Evolutionary conservation across 495 filamentous ascomycete genomes (phyloP).

Genomic region (Xylaria grammica): DNA sequence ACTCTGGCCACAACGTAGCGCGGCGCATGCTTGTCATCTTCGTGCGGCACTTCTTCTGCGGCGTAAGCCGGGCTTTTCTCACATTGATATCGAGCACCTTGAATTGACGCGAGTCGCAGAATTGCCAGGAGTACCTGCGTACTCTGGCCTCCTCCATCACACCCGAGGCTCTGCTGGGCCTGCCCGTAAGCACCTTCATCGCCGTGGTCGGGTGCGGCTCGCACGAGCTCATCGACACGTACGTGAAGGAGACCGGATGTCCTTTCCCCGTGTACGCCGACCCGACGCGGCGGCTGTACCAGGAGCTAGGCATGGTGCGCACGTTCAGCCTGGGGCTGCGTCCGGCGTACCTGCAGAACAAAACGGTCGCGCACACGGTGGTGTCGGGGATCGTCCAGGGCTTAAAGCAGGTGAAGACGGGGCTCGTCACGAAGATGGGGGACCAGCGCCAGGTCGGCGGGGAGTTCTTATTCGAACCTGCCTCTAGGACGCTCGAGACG

Average conservation of each 20-base stretch:
- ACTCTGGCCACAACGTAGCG: constrained; percentile 58
- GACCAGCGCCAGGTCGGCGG: constrained; percentile 77
- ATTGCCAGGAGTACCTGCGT: constrained; percentile 76
- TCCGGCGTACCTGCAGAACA: constrained; percentile 68
- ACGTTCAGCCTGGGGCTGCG: constrained; percentile 65
- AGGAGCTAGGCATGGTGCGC: constrained; percentile 70
- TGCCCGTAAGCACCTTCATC: constrained; percentile 67
- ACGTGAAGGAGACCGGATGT: constrained; percentile 65
- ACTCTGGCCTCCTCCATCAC: constrained; percentile 64
- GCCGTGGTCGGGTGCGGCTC: constrained; percentile 79
- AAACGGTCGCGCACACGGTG: constrained; percentile 50
- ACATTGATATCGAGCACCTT: constrained; percentile 4
- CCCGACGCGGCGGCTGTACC: constrained; percentile 71
- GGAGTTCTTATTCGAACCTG: constrained; percentile 78
- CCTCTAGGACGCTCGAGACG: constrained; percentile 32
- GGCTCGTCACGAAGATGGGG: constrained; percentile 67
- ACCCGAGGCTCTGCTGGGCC: constrained; percentile 57
- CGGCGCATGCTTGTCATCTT: constrained; percentile 76
- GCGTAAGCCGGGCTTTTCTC: constrained; percentile 58
- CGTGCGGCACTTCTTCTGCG: constrained; percentile 89
- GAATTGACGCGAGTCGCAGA: constrained; percentile 42
- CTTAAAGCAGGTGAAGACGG: constrained; percentile 56
- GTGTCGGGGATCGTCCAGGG: constrained; percentile 60
- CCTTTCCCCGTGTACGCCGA: constrained; percentile 85
- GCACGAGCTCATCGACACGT: constrained; percentile 73